Evolutionary conservation across 2,329 filamentous ascomycete species (phyloP).

Genomic region (Colletotrichum filicis): DNA sequence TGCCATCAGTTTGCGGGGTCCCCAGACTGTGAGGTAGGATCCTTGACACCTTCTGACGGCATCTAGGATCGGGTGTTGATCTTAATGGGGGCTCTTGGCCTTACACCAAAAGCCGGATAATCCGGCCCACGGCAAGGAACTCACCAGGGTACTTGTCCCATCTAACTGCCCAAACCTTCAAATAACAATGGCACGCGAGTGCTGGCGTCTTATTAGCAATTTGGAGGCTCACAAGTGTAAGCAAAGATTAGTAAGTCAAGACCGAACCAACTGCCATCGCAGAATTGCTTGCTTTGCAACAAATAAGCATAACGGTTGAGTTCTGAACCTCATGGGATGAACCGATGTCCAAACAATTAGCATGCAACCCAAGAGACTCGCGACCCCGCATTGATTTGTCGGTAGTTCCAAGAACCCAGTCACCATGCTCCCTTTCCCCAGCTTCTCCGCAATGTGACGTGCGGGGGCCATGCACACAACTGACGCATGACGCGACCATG

Average conservation of each 20-base stretch:
- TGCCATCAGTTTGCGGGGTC: constrained; percentile 23
- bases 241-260: too few species aligned
- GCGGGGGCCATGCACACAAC: background rate
- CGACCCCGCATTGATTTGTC: constrained; percentile 11
- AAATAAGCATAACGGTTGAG: background rate
- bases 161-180: background rate
- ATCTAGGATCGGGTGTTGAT: constrained; percentile 15
- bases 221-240: too few species aligned
- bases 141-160: background rate
- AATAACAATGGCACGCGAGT: background rate
- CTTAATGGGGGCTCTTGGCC: background rate
- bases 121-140: background rate
- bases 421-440: constrained; percentile 1
- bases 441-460: constrained; percentile 19
- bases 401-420: background rate
- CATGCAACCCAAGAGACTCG: background rate
- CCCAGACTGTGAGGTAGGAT: constrained; percentile 7
- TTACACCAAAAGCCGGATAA: background rate
- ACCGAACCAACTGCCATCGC: background rate
- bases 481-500: constrained; percentile 14
- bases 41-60: background rate
- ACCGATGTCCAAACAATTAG: background rate
- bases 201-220: background rate
- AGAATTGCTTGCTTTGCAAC: background rate
- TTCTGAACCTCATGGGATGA: constrained; percentile 3